Percentiles rank a stretch among this genome's conserved stretches.
Evolutionary conservation across 352 stramenopile genomes (phyloP).

Genomic region (Phytophthora rubi): DNA sequence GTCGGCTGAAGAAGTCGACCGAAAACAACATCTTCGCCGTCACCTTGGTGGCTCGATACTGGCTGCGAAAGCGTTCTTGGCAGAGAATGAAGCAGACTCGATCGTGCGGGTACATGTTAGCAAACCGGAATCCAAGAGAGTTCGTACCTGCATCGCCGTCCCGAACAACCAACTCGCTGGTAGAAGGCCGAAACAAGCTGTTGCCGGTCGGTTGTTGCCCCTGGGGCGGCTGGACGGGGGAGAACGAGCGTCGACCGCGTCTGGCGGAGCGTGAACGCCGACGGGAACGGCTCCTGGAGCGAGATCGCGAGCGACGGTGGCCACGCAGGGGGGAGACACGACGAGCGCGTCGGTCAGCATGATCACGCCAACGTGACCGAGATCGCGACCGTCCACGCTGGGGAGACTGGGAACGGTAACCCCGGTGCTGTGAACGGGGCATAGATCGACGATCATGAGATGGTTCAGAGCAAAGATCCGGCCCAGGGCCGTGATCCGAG

Average conservation of each 20-base stretch:
- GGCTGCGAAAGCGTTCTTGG: neutral
- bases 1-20: neutral
- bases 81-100: neutral
- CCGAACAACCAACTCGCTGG: neutral
- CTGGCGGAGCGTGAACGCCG: neutral
- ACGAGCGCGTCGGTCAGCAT: too few species aligned
- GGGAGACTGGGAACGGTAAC: too few species aligned
- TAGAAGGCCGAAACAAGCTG: slow-evolving; percentile 3
- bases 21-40: neutral
- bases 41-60: neutral
- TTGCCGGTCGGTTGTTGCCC: slow-evolving; percentile 3
- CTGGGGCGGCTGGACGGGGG: neutral
- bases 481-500: too few species aligned
- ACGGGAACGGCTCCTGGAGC: too few species aligned
- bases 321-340: too few species aligned
- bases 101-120: neutral
- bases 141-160: neutral
- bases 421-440: too few species aligned
- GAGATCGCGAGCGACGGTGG: neutral
- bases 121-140: neutral
- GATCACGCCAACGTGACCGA: too few species aligned
- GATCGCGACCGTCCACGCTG: too few species aligned
- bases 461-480: too few species aligned
- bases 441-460: too few species aligned
- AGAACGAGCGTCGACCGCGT: neutral